These are phyloP conservation scores for Pythium myriotylum DNA, from an alignment of 352 stramenopile species.

Conservation along the genomic window DNA sequence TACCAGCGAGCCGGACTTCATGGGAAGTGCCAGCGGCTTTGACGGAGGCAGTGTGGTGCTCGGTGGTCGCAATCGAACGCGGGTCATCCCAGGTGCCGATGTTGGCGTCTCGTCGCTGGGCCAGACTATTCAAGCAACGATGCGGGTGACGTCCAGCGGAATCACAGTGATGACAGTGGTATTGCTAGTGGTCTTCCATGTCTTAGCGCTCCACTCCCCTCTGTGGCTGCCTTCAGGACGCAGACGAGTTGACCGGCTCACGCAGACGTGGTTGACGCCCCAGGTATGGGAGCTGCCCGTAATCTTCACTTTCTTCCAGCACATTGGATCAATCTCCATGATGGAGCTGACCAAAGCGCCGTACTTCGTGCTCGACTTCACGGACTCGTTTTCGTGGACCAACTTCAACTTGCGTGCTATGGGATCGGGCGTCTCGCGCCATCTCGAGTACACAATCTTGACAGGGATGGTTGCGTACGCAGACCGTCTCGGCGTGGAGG, in stretches of 20 bases:
- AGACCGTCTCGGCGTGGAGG: constrained; percentile 62
- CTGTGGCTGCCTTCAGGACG: constrained; percentile 39
- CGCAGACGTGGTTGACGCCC: constrained; percentile 44
- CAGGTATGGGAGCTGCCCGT: constrained; percentile 73
- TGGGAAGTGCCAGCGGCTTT: too few species aligned
- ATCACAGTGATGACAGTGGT: constrained; percentile 48
- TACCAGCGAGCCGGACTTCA: too few species aligned
- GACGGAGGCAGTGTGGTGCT: constrained; percentile 26
- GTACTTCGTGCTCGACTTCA: constrained; percentile 74
- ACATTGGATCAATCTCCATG: constrained; percentile 73
- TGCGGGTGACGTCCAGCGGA: constrained; percentile 51
- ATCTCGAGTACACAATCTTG: constrained; percentile 41
- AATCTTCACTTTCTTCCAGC: constrained; percentile 69
- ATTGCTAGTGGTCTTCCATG: constrained; percentile 61
- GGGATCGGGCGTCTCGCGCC: constrained; percentile 7
- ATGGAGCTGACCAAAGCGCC: constrained; percentile 75
- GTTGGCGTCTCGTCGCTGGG: constrained; percentile 53
- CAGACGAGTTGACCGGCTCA: constrained; percentile 5
- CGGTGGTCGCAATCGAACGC: constrained; percentile 52
- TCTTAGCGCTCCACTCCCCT: constrained; percentile 50
- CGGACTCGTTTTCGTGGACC: constrained; percentile 73
- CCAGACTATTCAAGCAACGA: constrained; percentile 47
- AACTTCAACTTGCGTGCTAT: constrained; percentile 43
- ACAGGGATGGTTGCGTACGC: constrained; percentile 72
- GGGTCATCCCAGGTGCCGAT: constrained; percentile 53